Evolutionary conservation across 805 yeast species (phyloP), one percentile per base, ranked within the genome.

Genomic region (Starmerella bombi): DNA sequence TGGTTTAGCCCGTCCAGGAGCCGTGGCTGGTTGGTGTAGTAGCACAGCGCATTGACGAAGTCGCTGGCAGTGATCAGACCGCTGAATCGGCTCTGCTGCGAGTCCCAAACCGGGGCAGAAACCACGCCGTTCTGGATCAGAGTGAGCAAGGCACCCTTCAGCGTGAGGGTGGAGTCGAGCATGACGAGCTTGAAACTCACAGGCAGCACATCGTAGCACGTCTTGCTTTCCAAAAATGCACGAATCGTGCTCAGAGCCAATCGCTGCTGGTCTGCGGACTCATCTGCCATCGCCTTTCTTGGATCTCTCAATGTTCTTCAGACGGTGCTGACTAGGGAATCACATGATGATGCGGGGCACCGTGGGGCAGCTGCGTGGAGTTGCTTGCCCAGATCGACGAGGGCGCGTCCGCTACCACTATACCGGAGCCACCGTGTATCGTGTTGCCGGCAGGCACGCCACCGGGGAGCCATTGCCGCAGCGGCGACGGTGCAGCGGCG

Each of bases 61-160:
- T 91, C 98, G 31, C 81, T 74, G 15, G 93, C 76, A 3, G 97
- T 91, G 53, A 91, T 66, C 46, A 91, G 70, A 3, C 99, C 99
- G 2, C 96, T 96, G 66, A 91, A 91, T 54, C 80, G 70, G 14
- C 94, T 80, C 14, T 81, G 75, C 55, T 79, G 73, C 43, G 88
- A 79, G 61, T 88, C 82, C 99, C 99, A 91, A 38, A 91, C 66
- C 3, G 99, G 98, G 4, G 97, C 97, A 40, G 93, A 79, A 25
- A 91, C 96, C 54, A 91, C 84, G 57, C 83, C 82, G 60, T 91
- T 91, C 58, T 91, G 97, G 38, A 91, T 66, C 45, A 91, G 63
- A 22, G 93, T 86, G 49, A 84, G 85, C 55, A 91, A 67, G 4
- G 95, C 81, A 58, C 88, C 84, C 61, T 88, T 86, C 29, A 91